Evolutionary conservation across 208 protist genomes (phyloP), one percentile per base, ranked within the genome.

Genomic region (Novymonas esmeraldas): DNA sequence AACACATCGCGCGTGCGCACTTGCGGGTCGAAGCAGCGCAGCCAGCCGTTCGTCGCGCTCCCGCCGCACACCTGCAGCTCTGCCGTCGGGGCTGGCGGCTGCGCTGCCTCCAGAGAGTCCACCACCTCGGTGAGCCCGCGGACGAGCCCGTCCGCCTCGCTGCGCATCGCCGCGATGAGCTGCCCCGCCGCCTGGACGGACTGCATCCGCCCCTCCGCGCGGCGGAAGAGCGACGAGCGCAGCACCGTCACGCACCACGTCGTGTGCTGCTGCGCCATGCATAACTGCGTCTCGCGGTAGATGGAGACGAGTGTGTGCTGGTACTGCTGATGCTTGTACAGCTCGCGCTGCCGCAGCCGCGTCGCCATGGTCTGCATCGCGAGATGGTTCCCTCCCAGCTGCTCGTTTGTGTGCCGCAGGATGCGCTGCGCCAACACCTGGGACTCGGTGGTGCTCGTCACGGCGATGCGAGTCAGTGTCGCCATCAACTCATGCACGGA

Each of bases 401-500:
- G 69, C 36, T 85, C 80, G 63, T 96, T 96, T 7, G 79, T 79
- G 45, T 69, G 64, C 55, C 92, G 88, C 39, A 96, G 84, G 36
- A 83, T 81, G 20, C 86, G 85, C 79, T 96, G 91, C 24, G 85
- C 87, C 14, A 96, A 54, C 18, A 90, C 86, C 64, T 94, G 91
- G 16, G 88, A 89, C 28, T 70, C 84, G 42, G 72, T 89, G 10
- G 93, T 81, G 71, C 82, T 85, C 34, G 64, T 78, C 44, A 93
- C 92, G 46, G 84, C 85, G 59, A 93, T 92, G 29, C 78, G 76
- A 2, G 86, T 76, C 42, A 96, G 76, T 28, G 67, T 49, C 4
- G 85, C 58, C 74, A 96, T 90, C 26, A 94, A 54, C 2, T 83
- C 66, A 0, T 79, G 77, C 51, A 94, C 76, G 3, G 72, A 34